Conservation (phyloP, 768 basidiomycete genomes). For the Trametes cinnabarina region DNA sequence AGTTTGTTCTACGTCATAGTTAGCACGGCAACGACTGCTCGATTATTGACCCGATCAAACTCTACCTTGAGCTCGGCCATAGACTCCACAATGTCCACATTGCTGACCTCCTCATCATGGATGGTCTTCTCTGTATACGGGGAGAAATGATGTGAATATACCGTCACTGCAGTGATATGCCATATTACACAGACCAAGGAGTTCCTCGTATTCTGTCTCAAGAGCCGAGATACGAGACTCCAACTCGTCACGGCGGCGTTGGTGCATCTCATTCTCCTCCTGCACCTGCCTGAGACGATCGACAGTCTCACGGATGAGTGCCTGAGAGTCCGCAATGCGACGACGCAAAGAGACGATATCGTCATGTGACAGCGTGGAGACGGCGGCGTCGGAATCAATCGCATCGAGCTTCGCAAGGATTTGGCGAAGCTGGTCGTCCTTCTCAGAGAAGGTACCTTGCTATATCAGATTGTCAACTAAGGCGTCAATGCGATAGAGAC, state of each 20-base stretch:
- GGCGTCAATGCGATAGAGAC: not conserved
- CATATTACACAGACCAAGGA: constrained; percentile 64
- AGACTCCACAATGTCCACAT: constrained; percentile 78
- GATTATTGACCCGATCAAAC: constrained; percentile 23
- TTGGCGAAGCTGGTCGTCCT: constrained; percentile 88
- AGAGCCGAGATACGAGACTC: constrained; percentile 77
- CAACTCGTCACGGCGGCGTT: constrained; percentile 80
- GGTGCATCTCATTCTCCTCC: constrained; percentile 87
- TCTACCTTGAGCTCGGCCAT: constrained; percentile 90
- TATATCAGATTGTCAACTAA: constrained; percentile 27
- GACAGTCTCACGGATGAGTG: constrained; percentile 80
- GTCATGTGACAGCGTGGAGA: constrained; percentile 62
- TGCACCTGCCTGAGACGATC: constrained; percentile 87
- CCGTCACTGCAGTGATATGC: not conserved
- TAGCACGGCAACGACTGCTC: constrained; percentile 14
- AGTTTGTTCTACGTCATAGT: constrained; percentile 69
- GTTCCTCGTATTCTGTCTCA: constrained; percentile 95
- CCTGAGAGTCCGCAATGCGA: constrained; percentile 87
- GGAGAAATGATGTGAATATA: not conserved
- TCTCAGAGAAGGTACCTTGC: constrained; percentile 95
- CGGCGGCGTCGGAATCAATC: constrained; percentile 60
- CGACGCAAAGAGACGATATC: constrained; percentile 81
- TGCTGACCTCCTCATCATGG: constrained; percentile 81
- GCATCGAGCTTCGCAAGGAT: constrained; percentile 82
- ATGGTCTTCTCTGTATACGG: constrained; percentile 80